Conservation (phyloP, 73 alveolate genomes). For the Uronychia setigera region DNA sequence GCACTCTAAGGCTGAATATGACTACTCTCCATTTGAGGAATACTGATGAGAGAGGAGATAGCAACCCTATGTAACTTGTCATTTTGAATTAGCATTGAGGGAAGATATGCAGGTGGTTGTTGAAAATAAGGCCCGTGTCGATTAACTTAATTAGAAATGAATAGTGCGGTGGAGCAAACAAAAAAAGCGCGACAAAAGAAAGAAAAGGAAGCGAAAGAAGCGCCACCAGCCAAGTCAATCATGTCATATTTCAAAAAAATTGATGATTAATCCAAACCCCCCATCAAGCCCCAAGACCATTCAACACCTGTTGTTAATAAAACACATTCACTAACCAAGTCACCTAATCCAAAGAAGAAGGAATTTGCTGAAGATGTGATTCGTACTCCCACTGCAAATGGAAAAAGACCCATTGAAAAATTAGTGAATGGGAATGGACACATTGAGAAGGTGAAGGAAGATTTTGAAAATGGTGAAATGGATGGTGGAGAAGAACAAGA, state of each 20-base stretch:
- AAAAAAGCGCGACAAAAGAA: neutral
- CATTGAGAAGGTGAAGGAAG: neutral
- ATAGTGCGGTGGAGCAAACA: neutral
- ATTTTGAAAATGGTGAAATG: neutral
- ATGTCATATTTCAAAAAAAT: neutral
- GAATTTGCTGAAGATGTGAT: neutral
- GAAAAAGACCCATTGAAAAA: neutral
- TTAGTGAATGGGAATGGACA: neutral
- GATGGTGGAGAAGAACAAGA: too few relatives aligned
- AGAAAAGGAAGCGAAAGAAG: neutral
- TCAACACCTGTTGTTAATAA: too few relatives aligned
- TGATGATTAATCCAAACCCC: neutral
- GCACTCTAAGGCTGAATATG: conserved; percentile 83
- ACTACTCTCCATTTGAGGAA: conserved; percentile 59
- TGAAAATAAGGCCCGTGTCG: too few relatives aligned
- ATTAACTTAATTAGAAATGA: neutral
- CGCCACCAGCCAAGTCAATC: neutral
- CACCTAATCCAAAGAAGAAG: neutral
- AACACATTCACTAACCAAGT: neutral
- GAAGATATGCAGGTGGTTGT: too few relatives aligned
- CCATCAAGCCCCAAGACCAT: too few relatives aligned
- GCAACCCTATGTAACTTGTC: too few relatives aligned
- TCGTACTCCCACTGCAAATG: neutral
- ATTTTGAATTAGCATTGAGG: too few relatives aligned
- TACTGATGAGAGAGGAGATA: too few relatives aligned